These are phyloP conservation scores for Stereocaulon alpinum DNA, from an alignment of 495 filamentous ascomycete species.

Conservation along the genomic window DNA sequence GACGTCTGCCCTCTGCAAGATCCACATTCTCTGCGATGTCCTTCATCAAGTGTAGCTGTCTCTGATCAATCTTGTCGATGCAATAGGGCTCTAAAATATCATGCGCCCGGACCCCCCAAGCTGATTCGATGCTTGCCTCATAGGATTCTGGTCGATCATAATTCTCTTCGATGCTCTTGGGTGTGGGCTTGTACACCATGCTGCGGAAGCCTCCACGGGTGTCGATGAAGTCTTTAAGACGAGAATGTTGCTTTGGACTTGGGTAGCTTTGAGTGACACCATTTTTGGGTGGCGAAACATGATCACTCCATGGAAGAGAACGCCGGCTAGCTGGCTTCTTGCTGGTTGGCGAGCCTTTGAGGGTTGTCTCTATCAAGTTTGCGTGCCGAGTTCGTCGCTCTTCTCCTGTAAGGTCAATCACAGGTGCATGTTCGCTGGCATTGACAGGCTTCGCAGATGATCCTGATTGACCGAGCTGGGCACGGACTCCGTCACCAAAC, in stretches of 20 bases:
- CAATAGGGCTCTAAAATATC: slow-evolving; percentile 1
- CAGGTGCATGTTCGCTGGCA: not conserved
- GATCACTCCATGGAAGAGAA: slow-evolving; percentile 4
- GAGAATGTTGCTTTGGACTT: not conserved
- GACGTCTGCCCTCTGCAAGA: slow-evolving; percentile 1
- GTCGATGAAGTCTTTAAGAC: not conserved
- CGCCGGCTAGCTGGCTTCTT: slow-evolving; percentile 1
- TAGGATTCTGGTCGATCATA: not conserved
- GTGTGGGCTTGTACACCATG: not conserved
- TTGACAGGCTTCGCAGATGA: not conserved
- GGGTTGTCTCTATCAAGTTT: not conserved
- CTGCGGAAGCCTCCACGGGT: not conserved
- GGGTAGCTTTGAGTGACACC: not conserved
- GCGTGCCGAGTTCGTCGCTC: not conserved
- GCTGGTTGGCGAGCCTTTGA: not conserved
- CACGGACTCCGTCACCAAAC: not conserved
- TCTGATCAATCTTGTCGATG: not conserved
- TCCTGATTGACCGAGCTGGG: not conserved
- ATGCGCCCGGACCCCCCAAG: slow-evolving; percentile 1
- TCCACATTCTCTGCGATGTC: slow-evolving; percentile 6
- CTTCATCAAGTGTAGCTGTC: not conserved
- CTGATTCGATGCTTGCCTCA: not conserved
- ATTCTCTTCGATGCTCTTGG: not conserved
- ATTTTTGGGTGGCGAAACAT: not conserved
- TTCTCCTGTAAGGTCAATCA: slow-evolving; percentile 1